Evolutionary conservation across 345 rosid genomes (phyloP).

Genomic region (Ceriops zippeliana): DNA sequence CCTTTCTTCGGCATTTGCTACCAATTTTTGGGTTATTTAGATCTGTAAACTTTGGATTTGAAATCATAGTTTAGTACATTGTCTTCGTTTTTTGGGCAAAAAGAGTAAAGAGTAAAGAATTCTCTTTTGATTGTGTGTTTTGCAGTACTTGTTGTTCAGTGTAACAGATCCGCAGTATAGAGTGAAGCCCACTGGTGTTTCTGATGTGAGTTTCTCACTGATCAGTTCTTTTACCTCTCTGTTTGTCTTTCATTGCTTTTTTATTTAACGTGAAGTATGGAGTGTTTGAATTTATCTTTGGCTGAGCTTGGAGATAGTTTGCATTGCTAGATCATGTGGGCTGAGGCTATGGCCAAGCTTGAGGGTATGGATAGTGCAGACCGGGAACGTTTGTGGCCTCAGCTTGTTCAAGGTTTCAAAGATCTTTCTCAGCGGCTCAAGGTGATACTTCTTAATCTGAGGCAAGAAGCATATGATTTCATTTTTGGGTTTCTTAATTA

Average conservation of each 20-base stretch:
- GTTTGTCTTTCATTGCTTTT: background rate
- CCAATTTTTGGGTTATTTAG: background rate
- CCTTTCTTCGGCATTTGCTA: background rate
- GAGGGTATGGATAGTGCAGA: slow-evolving; percentile 93
- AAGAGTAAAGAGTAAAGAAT: slow-evolving; percentile 2
- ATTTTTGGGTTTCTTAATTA: no score
- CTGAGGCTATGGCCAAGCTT: slow-evolving; percentile 87
- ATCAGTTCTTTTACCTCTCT: slow-evolving; percentile 2
- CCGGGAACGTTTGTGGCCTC: slow-evolving; percentile 96
- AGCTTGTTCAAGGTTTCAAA: slow-evolving; percentile 93
- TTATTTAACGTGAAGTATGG: background rate
- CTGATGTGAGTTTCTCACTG: slow-evolving; percentile 65
- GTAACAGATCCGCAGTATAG: slow-evolving; percentile 74
- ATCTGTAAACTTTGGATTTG: background rate
- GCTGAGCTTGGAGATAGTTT: slow-evolving; percentile 42
- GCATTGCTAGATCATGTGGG: slow-evolving; percentile 88
- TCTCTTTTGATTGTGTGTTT: slow-evolving; percentile 19
- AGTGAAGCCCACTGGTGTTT: slow-evolving; percentile 82
- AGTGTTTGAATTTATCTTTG: slow-evolving; percentile 7
- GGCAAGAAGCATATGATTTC: background rate
- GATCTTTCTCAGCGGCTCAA: slow-evolving; percentile 88
- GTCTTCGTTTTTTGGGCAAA: background rate
- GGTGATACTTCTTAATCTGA: slow-evolving; percentile 38
- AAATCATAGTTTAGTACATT: background rate
- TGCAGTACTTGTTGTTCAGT: slow-evolving; percentile 88